Base-by-base conservation (phyloP, 2,329 filamentous ascomycete species). In the Ascochyta pisi region DNA sequence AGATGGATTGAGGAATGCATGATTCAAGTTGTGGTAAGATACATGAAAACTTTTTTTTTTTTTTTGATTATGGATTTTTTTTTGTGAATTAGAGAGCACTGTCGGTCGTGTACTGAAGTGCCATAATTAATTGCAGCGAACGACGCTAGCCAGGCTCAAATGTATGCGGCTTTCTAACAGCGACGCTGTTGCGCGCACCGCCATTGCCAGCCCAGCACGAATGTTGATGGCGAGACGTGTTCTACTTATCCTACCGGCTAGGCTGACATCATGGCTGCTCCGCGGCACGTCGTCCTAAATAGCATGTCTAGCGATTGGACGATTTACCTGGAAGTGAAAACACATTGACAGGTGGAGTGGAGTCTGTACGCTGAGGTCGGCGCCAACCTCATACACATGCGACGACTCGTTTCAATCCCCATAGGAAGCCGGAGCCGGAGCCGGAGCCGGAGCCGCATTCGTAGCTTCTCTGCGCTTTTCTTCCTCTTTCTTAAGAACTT, bases 401-500 rank as follows among this genome's bases (percentile, higher is more conserved):
- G 6, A 23, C 8, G 16, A 1, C 24, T 13, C 15, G 5, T 16
- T 15, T 24, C 35, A 39, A 22, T 39, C 16, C 12, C 3, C 39
- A 12, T 27, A 34, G 3, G 41, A 34, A 27, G 8, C 19, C 6
- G 29, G 23, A 6, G 16, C 19, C 1, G 45, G 38, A 22, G 31
- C 19, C 7, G 19, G 15, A n/a, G n/a, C n/a, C n/a, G n/a, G n/a
- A n/a, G n/a, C 16, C 2, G 15, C 23, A 15, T 16, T 12, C 29
- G 19, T 22, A 39, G 23, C 31, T 6, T 40, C n/a, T 19, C 43
- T 10, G 27, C 38, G 35, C 64, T 56, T 37, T 26, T 6, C 23
- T 24, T 41, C 29, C 13, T 58, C 54, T 4, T 47, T 61, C n/a
- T 33, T 54, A 16, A 69, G 47, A n/a, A 65, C 52, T 22, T 53